Percentiles rank a stretch among this genome's conserved stretches.
Conservation (phyloP, 2,329 filamentous ascomycete species). For the Chaetomium olivaceum region DNA sequence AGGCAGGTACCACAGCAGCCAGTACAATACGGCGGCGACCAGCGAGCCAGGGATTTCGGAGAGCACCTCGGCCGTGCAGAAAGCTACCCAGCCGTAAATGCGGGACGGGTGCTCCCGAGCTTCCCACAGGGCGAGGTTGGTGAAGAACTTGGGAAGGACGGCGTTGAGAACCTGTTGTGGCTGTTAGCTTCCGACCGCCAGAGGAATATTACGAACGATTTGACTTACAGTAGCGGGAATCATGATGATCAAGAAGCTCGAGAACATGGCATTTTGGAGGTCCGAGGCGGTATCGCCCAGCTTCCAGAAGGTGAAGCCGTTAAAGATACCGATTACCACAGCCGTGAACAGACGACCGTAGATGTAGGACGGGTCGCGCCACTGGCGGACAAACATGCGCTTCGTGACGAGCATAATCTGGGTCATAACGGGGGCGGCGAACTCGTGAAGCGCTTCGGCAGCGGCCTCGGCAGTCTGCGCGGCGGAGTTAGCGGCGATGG, state of each 20-base stretch:
- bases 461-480: background rate
- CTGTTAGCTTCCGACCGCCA: background rate
- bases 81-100: conserved; percentile 76
- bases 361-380: conserved; percentile 65
- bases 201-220: background rate
- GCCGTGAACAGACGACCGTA: conserved; percentile 64
- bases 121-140: conserved; percentile 66
- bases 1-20: conserved; percentile 69
- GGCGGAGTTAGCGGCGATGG: conserved; percentile 40
- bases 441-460: conserved; percentile 48
- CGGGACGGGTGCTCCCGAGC: conserved; percentile 74
- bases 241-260: conserved; percentile 74
- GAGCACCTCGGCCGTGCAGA: conserved; percentile 64
- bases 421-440: conserved; percentile 57
- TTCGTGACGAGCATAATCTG: conserved; percentile 58
- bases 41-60: conserved; percentile 71
- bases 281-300: conserved; percentile 59
- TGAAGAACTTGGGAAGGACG: conserved; percentile 70
- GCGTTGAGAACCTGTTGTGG: conserved; percentile 60
- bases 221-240: conserved; percentile 64
- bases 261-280: conserved; percentile 72
- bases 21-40: conserved; percentile 66
- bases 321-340: conserved; percentile 65
- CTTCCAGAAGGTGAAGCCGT: conserved; percentile 70
- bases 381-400: conserved; percentile 63